Evolutionary conservation across 1,139 yeast genomes (phyloP), one percentile per base, ranked within the genome.

Genomic region (Blastobotrys persicus): DNA sequence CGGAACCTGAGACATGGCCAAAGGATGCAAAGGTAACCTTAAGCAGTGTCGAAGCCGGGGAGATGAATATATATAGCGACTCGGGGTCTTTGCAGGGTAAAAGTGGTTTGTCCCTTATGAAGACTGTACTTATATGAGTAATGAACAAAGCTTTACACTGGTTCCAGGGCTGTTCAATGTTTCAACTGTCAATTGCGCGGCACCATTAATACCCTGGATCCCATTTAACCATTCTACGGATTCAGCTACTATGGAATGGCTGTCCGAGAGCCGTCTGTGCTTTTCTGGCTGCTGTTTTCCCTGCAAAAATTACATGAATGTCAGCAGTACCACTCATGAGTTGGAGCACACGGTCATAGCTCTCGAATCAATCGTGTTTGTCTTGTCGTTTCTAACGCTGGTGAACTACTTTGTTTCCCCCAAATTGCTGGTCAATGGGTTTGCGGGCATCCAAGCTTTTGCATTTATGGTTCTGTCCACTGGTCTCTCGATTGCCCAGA

Each of bases 361-460:
- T 7, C 28, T 37, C 4, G 41, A 37, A 14, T 37, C 41, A 4
- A 19, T 37, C 11, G 41, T 37, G 3, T 37, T 37, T 19, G 41
- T 37, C 9, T 28, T 37, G 26, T 37, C 41, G 3, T 37, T 37
- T 16, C 14, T 37, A 28, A 37, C 41, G 13, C 18, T 37, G n/a
- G 17, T 37, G 5, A 37, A 37, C 11, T 52, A 55, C n/a, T 32
- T 51, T 3, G 56, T 55, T 13, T 54, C 53, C 34, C 45, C 51
- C 2, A 42, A 52, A 16, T 43, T 55, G 49, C 50, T 50, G 13
- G 50, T 55, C 14, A 55, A 51, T 46, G 51, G 50, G 34, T 55
- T 54, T 32, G 54, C 59, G 9, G 55, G 58, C 9, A 31, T 55
- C n/a, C 57, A 55, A 35, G 51, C 59, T 4, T n/a, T 50, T 12